Conservation (phyloP, 169 alveolate species). For the Theileria equi region DNA sequence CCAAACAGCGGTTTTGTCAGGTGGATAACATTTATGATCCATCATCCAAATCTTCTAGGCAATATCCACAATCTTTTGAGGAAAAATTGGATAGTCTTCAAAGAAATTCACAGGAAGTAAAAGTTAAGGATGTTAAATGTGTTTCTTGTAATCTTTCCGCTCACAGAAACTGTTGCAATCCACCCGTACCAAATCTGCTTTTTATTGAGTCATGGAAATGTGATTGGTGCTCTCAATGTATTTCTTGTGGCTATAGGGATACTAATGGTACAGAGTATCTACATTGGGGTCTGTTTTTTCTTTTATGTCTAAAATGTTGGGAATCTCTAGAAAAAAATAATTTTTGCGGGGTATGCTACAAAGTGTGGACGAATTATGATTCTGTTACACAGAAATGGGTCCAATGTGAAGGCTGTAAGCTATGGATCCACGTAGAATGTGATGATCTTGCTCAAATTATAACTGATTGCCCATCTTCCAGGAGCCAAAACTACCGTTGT, state of each 20-base stretch:
- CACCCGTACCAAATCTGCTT: slow-evolving; percentile 68
- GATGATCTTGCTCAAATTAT: slow-evolving; percentile 66
- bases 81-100: slow-evolving; percentile 62
- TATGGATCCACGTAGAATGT: slow-evolving; percentile 80
- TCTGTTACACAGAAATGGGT: slow-evolving; percentile 59
- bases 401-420: slow-evolving; percentile 80
- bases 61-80: slow-evolving; percentile 53
- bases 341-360: slow-evolving; percentile 73
- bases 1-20: slow-evolving; percentile 21
- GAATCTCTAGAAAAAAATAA: slow-evolving; percentile 66
- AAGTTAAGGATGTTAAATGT: slow-evolving; percentile 65
- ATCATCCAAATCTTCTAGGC: slow-evolving; percentile 24
- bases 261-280: slow-evolving; percentile 62
- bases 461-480: slow-evolving; percentile 49
- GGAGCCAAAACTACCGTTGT: slow-evolving; percentile 62
- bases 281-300: slow-evolving; percentile 73
- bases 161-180: slow-evolving; percentile 77
- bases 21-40: slow-evolving; percentile 29
- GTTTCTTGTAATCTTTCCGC: slow-evolving; percentile 71
- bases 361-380: slow-evolving; percentile 59
- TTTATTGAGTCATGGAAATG: slow-evolving; percentile 72
- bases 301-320: slow-evolving; percentile 69
- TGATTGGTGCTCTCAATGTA: slow-evolving; percentile 72
- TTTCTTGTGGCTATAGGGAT: slow-evolving; percentile 72
- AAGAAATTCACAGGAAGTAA: slow-evolving; percentile 44